These are phyloP conservation scores for Adansonia madagascariensis DNA, from an alignment of 441 rosid species.

Conservation along the genomic window DNA sequence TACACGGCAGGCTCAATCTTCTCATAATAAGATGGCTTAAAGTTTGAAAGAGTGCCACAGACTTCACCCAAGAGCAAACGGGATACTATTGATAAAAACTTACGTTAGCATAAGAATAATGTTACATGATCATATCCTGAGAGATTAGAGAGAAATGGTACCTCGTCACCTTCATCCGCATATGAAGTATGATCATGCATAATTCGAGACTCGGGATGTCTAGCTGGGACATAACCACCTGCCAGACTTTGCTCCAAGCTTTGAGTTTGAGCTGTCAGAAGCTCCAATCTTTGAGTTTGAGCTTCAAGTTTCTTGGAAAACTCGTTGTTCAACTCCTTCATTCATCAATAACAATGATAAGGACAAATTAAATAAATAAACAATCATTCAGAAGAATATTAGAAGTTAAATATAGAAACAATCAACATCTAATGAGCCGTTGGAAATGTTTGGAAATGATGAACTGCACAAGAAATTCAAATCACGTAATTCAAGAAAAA, in stretches of 20 bases:
- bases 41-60: background rate
- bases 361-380: background rate
- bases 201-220: conserved; percentile 53
- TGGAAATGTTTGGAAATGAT: background rate
- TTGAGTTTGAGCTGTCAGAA: conserved; percentile 87
- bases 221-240: conserved; percentile 50
- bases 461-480: background rate
- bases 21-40: background rate
- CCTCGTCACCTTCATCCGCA: conserved; percentile 99
- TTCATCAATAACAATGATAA: conserved; percentile 28
- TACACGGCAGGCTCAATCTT: background rate
- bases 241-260: conserved; percentile 92
- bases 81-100: background rate
- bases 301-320: conserved; percentile 80
- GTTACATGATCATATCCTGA: background rate
- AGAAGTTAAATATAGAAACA: background rate
- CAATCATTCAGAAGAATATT: background rate
- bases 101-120: background rate
- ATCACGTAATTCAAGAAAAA: background rate
- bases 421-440: background rate
- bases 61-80: background rate
- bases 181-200: conserved; percentile 61
- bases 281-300: conserved; percentile 95
- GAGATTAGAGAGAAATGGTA: conserved; percentile 38
- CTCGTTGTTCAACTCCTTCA: conserved; percentile 85